Conservation (phyloP, 208 protist species). For the Wallacemonas sp. region DNA sequence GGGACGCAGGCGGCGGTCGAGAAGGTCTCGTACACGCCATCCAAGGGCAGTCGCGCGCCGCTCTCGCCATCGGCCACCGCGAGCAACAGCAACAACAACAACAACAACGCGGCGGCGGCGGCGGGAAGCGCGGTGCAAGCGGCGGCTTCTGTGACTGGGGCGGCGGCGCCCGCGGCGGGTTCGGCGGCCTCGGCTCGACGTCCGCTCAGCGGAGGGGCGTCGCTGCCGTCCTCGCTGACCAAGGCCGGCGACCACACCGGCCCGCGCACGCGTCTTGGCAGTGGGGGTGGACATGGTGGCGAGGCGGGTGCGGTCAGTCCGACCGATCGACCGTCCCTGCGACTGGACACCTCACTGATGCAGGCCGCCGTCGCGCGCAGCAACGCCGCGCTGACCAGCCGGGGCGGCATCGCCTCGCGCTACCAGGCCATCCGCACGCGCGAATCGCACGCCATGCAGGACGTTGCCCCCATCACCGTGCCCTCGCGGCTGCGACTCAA, state of each 20-base stretch:
- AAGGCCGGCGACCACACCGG: neutral
- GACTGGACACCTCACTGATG: neutral
- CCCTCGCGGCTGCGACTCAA: neutral
- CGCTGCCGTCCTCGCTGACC: too few relatives aligned
- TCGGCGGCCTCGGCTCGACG: neutral
- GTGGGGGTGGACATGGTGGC: neutral
- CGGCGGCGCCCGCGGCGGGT: too few relatives aligned
- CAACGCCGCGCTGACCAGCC: constrained; percentile 25
- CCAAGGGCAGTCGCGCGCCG: too few relatives aligned
- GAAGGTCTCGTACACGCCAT: constrained; percentile 9
- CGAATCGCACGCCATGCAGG: constrained; percentile 11
- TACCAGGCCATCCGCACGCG: constrained; percentile 13
- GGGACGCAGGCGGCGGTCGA: neutral
- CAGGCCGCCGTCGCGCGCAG: constrained; percentile 9
- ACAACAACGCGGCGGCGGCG: too few relatives aligned
- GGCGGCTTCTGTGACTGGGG: too few relatives aligned
- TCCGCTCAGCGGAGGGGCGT: neutral
- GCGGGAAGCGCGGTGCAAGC: too few relatives aligned
- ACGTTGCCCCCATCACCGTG: neutral
- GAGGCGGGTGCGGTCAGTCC: too few relatives aligned
- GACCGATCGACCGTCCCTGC: neutral
- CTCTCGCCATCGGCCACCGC: too few relatives aligned
- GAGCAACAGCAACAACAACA: neutral
- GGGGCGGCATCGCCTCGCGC: constrained; percentile 18
- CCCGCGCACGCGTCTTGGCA: neutral